A percentile compares a stretch with the other conserved stretches of the same genome.
phyloP scores from a whole-genome alignment of 2,329 filamentous ascomycete genomes.

The Cercospora sp. region DNA sequence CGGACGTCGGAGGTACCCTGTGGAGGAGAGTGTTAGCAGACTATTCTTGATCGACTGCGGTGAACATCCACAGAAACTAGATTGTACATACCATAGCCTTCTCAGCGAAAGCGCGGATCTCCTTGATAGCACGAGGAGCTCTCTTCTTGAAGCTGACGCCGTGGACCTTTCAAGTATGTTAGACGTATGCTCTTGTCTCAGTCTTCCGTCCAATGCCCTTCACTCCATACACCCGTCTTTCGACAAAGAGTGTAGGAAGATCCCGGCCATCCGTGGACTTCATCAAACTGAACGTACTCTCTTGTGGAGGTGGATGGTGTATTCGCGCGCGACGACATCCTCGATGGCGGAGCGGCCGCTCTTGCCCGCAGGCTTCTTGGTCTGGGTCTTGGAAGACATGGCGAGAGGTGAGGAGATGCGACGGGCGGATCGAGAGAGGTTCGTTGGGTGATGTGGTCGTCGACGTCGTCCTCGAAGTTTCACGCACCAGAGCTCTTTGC shows the following conservation, averaged over 20 bases:
- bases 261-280: conserved; percentile 62
- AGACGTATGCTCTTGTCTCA: conserved; percentile 51
- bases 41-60: background rate
- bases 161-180: conserved; percentile 68
- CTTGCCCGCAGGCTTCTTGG: conserved; percentile 61
- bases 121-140: conserved; percentile 97
- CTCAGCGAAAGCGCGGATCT: conserved; percentile 93
- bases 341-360: conserved; percentile 91
- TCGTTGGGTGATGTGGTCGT: conserved; percentile 19
- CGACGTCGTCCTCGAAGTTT: conserved; percentile 17
- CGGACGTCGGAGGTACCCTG: conserved; percentile 97
- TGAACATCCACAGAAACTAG: background rate
- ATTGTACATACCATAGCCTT: conserved; percentile 84
- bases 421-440: conserved; percentile 14
- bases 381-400: conserved; percentile 47
- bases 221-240: conserved; percentile 1
- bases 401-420: conserved; percentile 20
- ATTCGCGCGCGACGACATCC: conserved; percentile 99
- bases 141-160: conserved; percentile 99
- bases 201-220: conserved; percentile 65
- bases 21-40: background rate
- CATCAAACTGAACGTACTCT: conserved; percentile 82
- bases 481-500: background rate
- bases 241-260: conserved; percentile 7
- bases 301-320: conserved; percentile 99